A percentile compares a stretch with the other conserved stretches of the same genome.
These are phyloP conservation scores for Mycena amicta DNA, from an alignment of 768 basidiomycete genomes.

Conservation along the genomic window DNA sequence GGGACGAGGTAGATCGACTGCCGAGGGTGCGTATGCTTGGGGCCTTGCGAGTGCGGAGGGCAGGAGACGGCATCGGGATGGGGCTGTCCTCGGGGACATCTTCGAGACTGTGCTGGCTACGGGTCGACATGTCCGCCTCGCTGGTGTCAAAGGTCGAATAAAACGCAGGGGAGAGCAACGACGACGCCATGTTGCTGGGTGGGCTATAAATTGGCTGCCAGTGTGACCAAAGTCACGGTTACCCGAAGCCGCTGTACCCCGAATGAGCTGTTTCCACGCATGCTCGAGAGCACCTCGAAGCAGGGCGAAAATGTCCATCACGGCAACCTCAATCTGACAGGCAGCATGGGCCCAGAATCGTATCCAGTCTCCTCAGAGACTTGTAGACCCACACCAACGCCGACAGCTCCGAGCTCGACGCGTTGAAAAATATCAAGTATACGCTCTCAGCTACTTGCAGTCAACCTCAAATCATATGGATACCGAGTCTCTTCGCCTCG, in stretches of 20 bases:
- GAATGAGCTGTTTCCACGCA: neutral
- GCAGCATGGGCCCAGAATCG: no score
- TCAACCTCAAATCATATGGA: no score
- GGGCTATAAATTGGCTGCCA: slow-evolving; percentile 4
- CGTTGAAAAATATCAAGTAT: no score
- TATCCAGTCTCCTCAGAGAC: no score
- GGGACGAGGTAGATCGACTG: slow-evolving; percentile 21
- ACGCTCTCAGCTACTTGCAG: no score
- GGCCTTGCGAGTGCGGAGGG: slow-evolving; percentile 24
- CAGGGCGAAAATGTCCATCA: neutral
- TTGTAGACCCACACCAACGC: no score
- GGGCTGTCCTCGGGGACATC: slow-evolving; percentile 38
- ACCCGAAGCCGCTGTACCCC: neutral
- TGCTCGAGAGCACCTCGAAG: neutral
- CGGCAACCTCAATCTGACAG: no score
- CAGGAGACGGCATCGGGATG: slow-evolving; percentile 21
- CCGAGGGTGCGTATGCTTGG: slow-evolving; percentile 39
- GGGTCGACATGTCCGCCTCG: slow-evolving; percentile 29
- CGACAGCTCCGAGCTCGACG: no score
- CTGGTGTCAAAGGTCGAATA: slow-evolving; percentile 20
- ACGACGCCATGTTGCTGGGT: slow-evolving; percentile 4
- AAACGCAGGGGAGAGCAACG: slow-evolving; percentile 18
- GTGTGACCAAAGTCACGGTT: neutral
- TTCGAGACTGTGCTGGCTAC: slow-evolving; percentile 25
- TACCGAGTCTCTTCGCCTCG: no score